Base-by-base conservation (phyloP, 768 basidiomycete genomes). In the Amanita exitialis region DNA sequence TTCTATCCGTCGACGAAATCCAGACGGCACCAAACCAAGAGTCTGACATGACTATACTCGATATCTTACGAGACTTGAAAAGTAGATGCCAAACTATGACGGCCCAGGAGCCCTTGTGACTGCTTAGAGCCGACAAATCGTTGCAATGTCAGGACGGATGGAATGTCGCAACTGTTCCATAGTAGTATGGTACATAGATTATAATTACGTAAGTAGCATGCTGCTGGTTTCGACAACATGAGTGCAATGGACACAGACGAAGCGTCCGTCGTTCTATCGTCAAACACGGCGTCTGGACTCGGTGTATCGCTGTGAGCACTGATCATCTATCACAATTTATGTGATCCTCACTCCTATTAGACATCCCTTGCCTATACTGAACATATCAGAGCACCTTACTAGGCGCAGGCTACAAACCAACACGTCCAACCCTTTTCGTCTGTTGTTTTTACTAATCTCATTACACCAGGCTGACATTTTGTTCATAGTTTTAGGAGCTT, bases 291-390 rank as follows among this genome's bases (percentile, higher is more conserved):
- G 0, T 89, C 87, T 23, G 86, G 86, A 4, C 68, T 90, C 49
- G 82, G 84, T 3, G 70, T 90, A 49, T 81, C 84, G 27, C 67
- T 90, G 88, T 89, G 59, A 56, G 85, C 67, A 45, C 25, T 42
- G 16, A 27, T n/a, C 36, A 47, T 47, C 36, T 20, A 30, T 13
- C 30, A 9, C 20, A 9, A 20, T 36, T 34, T 43, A 45, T 30
- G 21, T 18, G 37, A 36, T 13, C 32, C 49, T 41, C 46, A 60
- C 58, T 59, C 59, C 61, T 57, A 57, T 64, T 61, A 98, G 94
- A 50, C 96, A 98, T 66, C 95, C 96, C 34, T 76, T 98, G 12
- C 92, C 96, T 8, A 92, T 99, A 62, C 77, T 99, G 55, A 96
- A 93, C 66, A 86, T 98, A 60, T 96, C 94, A 1, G 96, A 98